Base-by-base conservation (phyloP, 129 eudicot genomes). In the Lactuca sativa region DNA sequence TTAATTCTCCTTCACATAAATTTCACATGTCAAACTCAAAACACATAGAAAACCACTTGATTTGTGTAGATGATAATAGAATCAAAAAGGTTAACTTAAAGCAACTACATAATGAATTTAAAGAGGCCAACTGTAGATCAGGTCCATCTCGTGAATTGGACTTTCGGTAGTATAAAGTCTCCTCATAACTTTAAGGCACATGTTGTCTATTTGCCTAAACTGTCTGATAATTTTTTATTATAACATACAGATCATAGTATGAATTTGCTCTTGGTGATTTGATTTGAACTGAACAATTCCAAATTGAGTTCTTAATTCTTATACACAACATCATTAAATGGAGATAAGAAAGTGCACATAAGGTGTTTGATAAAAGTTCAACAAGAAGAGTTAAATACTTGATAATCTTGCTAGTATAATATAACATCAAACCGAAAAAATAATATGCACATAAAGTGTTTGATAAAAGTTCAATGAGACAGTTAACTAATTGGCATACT, bases 141-240 rank as follows among this genome's bases (percentile, higher is more conserved):
- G 56, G 56, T 47, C 48, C 65, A 56, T 78, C 86, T 72, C 79
- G 89, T 81, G 89, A 81, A 44, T 60, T 56, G 69, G 71, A 17
- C 67, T 71, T 59, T 71, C 51, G 62, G 32, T 49, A 68, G n/a
- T 64, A 25, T 25, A 48, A 75, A 75, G 63, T 52, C 33, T 38
- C 41, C 68, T 47, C 55, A 48, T 25, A 37, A 62, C 56, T 73
- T 53, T 59, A 33, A 49, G 16, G 12, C 18, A 13, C 56, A 64
- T 64, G 6, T 43, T 44, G 16, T 7, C 44, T 40, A 40, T 40
- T 36, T 36, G 38, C 6, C 0, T 6, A 36, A 36, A 36, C 6
- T 6, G 38, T 36, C 8, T 6, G 12, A 44, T 5, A 44, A 6
- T 44, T 44, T 9, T 12, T 44, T 5, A 44, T 44, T 9, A 12